These are phyloP conservation scores for Scedosporium boydii DNA, from an alignment of 2,329 filamentous ascomycete genomes.

Conservation along the genomic window DNA sequence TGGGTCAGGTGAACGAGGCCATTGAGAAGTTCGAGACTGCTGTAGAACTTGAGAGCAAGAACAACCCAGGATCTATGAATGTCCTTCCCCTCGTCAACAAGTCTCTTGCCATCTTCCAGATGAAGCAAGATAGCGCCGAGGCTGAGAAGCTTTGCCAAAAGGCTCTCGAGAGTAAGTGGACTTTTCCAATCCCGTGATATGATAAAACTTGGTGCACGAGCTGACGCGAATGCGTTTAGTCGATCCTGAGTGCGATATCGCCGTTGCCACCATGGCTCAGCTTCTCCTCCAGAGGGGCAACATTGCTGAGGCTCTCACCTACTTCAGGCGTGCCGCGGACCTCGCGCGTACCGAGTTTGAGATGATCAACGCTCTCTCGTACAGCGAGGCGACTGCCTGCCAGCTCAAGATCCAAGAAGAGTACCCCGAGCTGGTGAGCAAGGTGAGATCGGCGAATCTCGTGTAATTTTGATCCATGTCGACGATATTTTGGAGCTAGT, in stretches of 20 bases:
- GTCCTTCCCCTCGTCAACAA: constrained; percentile 98
- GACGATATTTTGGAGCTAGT: not conserved
- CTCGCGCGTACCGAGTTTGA: constrained; percentile 90
- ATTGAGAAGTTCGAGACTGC: constrained; percentile 97
- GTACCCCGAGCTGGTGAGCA: constrained; percentile 66
- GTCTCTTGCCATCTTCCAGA: constrained; percentile 91
- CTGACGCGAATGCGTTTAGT: constrained; percentile 50
- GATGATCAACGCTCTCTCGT: constrained; percentile 91
- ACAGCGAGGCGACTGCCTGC: constrained; percentile 92
- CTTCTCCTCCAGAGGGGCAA: constrained; percentile 95
- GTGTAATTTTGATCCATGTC: constrained; percentile 1
- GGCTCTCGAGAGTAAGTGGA: constrained; percentile 79
- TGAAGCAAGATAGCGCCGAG: constrained; percentile 92
- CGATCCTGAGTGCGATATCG: constrained; percentile 97
- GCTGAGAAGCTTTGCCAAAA: constrained; percentile 96
- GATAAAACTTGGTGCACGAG: constrained; percentile 2
- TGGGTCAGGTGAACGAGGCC: constrained; percentile 89
- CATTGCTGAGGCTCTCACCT: constrained; percentile 86
- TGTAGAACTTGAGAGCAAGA: constrained; percentile 96
- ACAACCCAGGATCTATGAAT: constrained; percentile 92
- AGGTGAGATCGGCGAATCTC: constrained; percentile 4
- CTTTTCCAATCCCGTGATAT: constrained; percentile 10
- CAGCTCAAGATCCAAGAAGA: constrained; percentile 88
- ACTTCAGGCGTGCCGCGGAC: constrained; percentile 94
- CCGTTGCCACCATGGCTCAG: constrained; percentile 97